phyloP scores from a whole-genome alignment of 257 asterid species.

The Paraleonurus japonicus region DNA sequence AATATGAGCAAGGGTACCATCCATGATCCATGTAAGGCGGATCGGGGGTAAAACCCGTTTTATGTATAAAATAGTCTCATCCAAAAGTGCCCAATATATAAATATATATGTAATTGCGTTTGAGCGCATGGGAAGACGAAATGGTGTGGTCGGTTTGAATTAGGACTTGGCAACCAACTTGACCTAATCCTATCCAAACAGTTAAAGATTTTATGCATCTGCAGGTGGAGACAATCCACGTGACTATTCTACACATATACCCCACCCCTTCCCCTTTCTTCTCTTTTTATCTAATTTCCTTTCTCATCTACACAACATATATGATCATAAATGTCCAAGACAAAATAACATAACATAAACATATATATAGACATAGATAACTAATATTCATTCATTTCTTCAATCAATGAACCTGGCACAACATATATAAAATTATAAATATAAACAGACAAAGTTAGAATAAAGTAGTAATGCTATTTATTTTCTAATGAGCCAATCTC shows the following conservation, averaged over 20 bases:
- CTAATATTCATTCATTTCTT: background rate
- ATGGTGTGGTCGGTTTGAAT: constrained; percentile 37
- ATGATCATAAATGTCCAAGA: background rate
- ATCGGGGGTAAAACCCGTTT: no score
- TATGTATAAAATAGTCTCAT: no score
- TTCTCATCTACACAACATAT: background rate
- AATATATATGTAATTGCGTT: background rate
- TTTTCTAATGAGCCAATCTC: background rate
- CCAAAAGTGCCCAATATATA: no score
- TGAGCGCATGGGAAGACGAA: constrained; percentile 5
- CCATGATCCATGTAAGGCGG: no score
- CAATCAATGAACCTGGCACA: background rate
- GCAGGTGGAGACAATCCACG: constrained; percentile 43
- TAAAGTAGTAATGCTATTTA: background rate
- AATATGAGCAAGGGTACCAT: no score
- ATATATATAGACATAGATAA: no score
- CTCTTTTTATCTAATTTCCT: background rate
- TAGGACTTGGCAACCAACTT: constrained; percentile 46
- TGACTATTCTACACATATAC: constrained; percentile 16
- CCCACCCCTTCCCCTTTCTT: constrained; percentile 16
- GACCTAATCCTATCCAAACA: constrained; percentile 52
- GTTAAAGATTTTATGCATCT: constrained; percentile 36
- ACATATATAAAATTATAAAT: no score
- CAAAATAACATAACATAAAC: background rate
- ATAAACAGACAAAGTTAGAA: background rate